phyloP scores from a whole-genome alignment of 2,329 filamentous ascomycete species.

The Ascochyta rabiei region DNA sequence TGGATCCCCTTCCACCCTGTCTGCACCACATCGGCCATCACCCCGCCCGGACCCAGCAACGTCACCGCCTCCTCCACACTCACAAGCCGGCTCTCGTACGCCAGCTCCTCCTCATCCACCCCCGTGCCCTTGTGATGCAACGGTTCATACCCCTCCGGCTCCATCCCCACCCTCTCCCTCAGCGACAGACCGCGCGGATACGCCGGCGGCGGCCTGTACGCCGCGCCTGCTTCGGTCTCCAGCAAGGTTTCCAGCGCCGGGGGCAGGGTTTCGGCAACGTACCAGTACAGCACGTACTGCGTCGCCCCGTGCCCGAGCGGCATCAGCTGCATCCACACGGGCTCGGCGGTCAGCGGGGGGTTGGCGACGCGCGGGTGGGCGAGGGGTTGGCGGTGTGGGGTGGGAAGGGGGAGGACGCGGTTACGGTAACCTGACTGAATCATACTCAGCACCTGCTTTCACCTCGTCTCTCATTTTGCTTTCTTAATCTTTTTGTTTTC shows the following conservation, averaged over 20 bases:
- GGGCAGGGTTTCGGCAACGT: conserved; percentile 55
- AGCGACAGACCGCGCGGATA: conserved; percentile 48
- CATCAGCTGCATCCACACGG: conserved; percentile 55
- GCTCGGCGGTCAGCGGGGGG: conserved; percentile 48
- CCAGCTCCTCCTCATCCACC: conserved; percentile 54
- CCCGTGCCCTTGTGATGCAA: conserved; percentile 55
- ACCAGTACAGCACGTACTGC: conserved; percentile 57
- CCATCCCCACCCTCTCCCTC: conserved; percentile 46
- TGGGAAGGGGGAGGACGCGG: conserved; percentile 54
- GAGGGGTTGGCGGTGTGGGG: conserved; percentile 52
- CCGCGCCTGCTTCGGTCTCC: conserved; percentile 25
- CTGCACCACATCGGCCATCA: conserved; percentile 55
- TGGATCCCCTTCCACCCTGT: conserved; percentile 54
- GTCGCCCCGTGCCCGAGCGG: conserved; percentile 38
- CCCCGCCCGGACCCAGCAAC: conserved; percentile 46
- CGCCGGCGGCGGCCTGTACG: conserved; percentile 47
- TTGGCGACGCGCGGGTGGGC: conserved; percentile 37
- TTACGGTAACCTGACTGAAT: conserved; percentile 57
- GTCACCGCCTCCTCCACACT: conserved; percentile 51
- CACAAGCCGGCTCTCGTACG: conserved; percentile 52
- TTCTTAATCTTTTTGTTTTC: too few relatives aligned
- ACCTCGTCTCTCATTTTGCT: too few relatives aligned
- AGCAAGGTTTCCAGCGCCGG: conserved; percentile 42
- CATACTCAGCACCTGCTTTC: too few relatives aligned
- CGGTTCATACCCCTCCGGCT: conserved; percentile 53